A percentile compares a stretch with the other conserved stretches of the same genome.
Evolutionary conservation across 768 basidiomycete species (phyloP).

Genomic region (Porpolomopsis calyptriformis): DNA sequence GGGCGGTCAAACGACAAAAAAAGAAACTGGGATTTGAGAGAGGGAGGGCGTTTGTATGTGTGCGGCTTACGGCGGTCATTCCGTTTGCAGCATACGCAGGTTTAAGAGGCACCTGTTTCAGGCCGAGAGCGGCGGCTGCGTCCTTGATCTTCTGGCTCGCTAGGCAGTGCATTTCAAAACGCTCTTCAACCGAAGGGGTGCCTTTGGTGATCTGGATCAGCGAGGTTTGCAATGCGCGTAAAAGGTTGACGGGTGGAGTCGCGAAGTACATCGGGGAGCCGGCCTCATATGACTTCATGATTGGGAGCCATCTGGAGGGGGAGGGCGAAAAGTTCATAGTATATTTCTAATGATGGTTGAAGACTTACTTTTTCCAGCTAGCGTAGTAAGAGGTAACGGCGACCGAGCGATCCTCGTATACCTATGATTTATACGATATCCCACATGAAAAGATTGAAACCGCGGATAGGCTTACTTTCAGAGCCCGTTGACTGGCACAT

Average conservation of each 20-base stretch:
- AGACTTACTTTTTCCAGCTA: slow-evolving; percentile 66
- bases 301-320: slow-evolving; percentile 80
- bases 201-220: slow-evolving; percentile 59
- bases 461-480: slow-evolving; percentile 38
- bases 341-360: not conserved
- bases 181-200: slow-evolving; percentile 58
- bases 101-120: slow-evolving; percentile 59
- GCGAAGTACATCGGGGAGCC: slow-evolving; percentile 85
- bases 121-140: slow-evolving; percentile 52
- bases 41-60: not conserved
- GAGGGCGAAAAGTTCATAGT: not conserved
- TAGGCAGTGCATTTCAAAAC: slow-evolving; percentile 66
- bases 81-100: slow-evolving; percentile 73
- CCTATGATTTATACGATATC: slow-evolving; percentile 21
- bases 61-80: slow-evolving; percentile 69
- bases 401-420: slow-evolving; percentile 49
- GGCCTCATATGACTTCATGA: slow-evolving; percentile 88
- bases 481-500: slow-evolving; percentile 67
- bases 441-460: slow-evolving; percentile 2
- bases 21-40: not conserved
- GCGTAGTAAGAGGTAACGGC: slow-evolving; percentile 77
- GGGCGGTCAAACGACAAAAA: no score
- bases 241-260: slow-evolving; percentile 88
- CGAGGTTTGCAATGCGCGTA: slow-evolving; percentile 84
- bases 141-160: slow-evolving; percentile 61